Base-by-base conservation (phyloP, 306 rosid species). In the Glycine soja region DNA sequence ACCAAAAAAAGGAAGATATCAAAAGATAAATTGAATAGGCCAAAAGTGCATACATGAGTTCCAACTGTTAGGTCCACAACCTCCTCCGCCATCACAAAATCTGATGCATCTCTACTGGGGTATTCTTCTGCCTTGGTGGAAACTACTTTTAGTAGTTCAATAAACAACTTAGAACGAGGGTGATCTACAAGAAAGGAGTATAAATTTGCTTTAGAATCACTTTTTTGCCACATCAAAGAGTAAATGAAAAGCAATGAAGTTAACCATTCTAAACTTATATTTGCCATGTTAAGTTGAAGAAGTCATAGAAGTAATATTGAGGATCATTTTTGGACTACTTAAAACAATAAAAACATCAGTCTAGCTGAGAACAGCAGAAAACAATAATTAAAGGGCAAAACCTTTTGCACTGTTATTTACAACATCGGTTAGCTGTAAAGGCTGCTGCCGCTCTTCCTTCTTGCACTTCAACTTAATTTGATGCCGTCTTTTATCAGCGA, bases 381-480 rank as follows among this genome's bases (percentile, higher is more conserved):
- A 74, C 43, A 59, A 53, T 48, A 72, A 79, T 50, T 56, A 76
- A 73, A 75, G 68, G 69, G 78, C 10, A 76, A 83, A 74, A 91
- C 97, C 97, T 84, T 84, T 83, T 53, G 86, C 8, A 10, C 88
- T 93, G 84, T 65, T 83, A 32, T 78, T 83, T 18, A 89, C 10
- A 32, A 97, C 97, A 82, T 89, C 97, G 9, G 74, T 24, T 46
- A 94, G 77, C 61, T 58, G 86, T 52, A 83, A 66, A 71, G 92
- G 94, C 83, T 86, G 87, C 59, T 91, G 90, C 9, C 87, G 86
- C 84, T 90, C 93, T 90, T 92, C 97, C 86, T 81, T 91, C 86
- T 91, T 92, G 86, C 84, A 94, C 72, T 94, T 94, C 84, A 78
- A 82, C 88, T 88, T 92, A 77, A 94, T 52, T 84, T 94, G 98